Base-by-base conservation (phyloP, 2,329 filamentous ascomycete species). In the Metarhizium anisopliae region DNA sequence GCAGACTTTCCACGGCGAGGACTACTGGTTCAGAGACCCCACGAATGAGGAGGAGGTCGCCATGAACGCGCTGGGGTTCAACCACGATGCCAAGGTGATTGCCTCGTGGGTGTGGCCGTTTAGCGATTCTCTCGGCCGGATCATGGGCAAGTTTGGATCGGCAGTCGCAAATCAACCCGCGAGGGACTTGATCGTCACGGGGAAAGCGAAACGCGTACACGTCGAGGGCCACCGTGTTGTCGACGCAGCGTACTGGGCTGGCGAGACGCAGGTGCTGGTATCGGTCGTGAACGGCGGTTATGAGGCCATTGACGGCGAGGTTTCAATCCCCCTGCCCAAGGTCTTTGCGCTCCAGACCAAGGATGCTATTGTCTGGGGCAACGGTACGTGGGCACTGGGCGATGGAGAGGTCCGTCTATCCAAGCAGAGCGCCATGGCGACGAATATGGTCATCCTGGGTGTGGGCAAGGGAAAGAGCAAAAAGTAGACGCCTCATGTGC, bases 11-110 rank as follows among this genome's bases (percentile, higher is more conserved):
- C 68, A 73, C 55, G 75, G 75, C 49, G 72, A 78, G 62, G 70
- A 67, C 18, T 78, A 78, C 64, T 78, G 76, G 75, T 52, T 62
- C n/a, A 67, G 76, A 11, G 72, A 76, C 56, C 77, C 77, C 8
- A 75, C 70, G 1, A 58, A 66, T 2, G 69, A 64, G 11, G 77
- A 79, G 65, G 68, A 68, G 32, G 69, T 71, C 55, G 76, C 67
- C 20, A 79, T 78, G 75, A 71, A 69, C 53, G 62, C 70, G 25
- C 63, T 78, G 14, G 73, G 72, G 0, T 68, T 79, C 47, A 74
- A 77, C 59, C 72, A 75, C 58, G 74, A 72, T n/a, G 73, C 68
- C 16, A 71, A 72, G 59, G 71, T 67, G 4, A 67, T 76, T 25
- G 69, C 77, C 2, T 69, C 70, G 14, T 79, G 76, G 76, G 69